Base-by-base conservation (phyloP, 805 yeast genomes). In the Zygosaccharomyces bailii region DNA sequence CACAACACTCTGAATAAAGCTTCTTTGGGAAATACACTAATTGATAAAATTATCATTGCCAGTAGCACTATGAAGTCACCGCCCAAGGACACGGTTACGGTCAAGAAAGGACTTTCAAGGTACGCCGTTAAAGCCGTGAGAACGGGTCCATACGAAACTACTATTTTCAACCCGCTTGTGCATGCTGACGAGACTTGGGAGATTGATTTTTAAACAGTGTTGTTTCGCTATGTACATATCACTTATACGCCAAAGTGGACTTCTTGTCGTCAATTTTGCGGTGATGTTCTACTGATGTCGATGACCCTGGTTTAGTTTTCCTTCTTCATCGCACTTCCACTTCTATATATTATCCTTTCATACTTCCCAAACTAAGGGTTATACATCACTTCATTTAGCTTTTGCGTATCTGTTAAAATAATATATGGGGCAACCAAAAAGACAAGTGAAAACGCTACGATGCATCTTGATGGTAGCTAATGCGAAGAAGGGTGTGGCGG, bases 21-120 rank as follows among this genome's bases (percentile, higher is more conserved):
- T 7, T 38, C 55, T 5, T 57, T 69, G 18, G 68, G 63, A n/a
- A 53, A 51, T 10, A 69, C 75, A n/a, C 61, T 53, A 4, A 65
- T 86, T 40, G 88, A 82, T 51, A 76, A 71, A 50, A 72, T 86
- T 11, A 59, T 78, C 1, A 53, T 86, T 29, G 62, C 80, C 24
- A 78, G 78, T 3, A 51, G 50, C 4, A 51, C 50, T 2, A 14
- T 23, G 5, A 42, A 24, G 16, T 34, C 39, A 2, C 33, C 36
- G 2, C 29, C 48, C 10, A 27, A 44, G 6, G 45, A 40, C 3
- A 35, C 52, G 13, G 56, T 51, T 11, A 33, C 36, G 2, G 69
- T 77, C 5, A 42, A 49, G 5, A 79, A 76, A 54, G 65, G 55
- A 21, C 73, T 61, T 1, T 35, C 66, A n/a, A 38, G 51, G 2